A percentile compares a stretch with the other conserved stretches of the same genome.
These are phyloP conservation scores for Tremella mesenterica DNA, from an alignment of 768 basidiomycete genomes.

Conservation along the genomic window DNA sequence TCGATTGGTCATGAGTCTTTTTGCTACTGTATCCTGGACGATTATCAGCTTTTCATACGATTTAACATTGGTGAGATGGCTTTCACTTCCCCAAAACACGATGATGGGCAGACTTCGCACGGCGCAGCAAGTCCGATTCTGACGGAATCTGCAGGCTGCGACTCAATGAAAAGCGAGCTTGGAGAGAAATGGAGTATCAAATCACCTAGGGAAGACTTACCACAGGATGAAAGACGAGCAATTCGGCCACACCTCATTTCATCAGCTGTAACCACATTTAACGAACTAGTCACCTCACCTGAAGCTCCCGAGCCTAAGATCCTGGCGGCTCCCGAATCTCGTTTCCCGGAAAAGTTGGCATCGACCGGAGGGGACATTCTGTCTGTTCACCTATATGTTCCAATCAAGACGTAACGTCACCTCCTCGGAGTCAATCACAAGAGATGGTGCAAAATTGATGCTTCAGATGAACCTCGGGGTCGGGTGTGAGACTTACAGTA, in stretches of 20 bases:
- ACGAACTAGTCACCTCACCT: conserved; percentile 52
- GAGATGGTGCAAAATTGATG: no score
- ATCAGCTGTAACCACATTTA: conserved; percentile 4
- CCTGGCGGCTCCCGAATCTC: conserved; percentile 79
- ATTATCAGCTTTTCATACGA: not conserved
- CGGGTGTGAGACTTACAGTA: no score
- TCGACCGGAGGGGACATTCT: conserved; percentile 41
- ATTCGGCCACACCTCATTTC: conserved; percentile 73
- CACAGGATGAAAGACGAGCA: conserved; percentile 81
- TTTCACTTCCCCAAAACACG: no score
- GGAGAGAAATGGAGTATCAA: not conserved
- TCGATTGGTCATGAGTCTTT: conserved; percentile 97
- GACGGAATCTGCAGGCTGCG: no score
- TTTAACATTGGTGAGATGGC: conserved; percentile 1
- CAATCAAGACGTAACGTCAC: no score
- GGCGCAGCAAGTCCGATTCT: no score
- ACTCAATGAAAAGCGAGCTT: not conserved
- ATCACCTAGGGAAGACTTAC: conserved; percentile 35
- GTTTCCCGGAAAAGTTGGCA: conserved; percentile 25
- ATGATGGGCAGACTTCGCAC: no score
- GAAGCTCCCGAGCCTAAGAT: conserved; percentile 86
- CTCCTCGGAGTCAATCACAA: no score
- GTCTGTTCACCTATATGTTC: not conserved
- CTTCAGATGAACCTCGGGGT: no score
- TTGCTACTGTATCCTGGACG: conserved; percentile 80